phyloP scores from a whole-genome alignment of 306 rosid genomes.

The Crataegus laevigata region DNA sequence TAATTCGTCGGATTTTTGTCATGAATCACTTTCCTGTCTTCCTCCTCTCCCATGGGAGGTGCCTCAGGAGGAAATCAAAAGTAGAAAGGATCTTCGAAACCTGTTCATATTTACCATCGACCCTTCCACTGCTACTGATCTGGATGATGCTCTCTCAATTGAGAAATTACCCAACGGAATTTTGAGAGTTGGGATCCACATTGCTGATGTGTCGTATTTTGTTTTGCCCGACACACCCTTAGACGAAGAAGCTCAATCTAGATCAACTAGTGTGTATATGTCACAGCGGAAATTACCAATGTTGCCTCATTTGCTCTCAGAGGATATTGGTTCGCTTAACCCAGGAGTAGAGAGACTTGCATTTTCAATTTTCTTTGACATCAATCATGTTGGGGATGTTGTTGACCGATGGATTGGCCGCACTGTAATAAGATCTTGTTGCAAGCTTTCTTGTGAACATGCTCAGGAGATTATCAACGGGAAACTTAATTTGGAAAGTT shows the following conservation, averaged over 20 bases:
- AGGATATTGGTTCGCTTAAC: slow-evolving; percentile 64
- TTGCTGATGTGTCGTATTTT: slow-evolving; percentile 80
- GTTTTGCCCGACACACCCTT: slow-evolving; percentile 64
- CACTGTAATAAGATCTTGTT: slow-evolving; percentile 73
- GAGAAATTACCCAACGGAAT: slow-evolving; percentile 58
- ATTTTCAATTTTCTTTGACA: slow-evolving; percentile 64
- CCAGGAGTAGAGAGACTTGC: slow-evolving; percentile 86
- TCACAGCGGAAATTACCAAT: slow-evolving; percentile 51
- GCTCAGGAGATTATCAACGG: slow-evolving; percentile 68
- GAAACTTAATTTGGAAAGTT: slow-evolving; percentile 26
- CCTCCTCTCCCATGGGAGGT: slow-evolving; percentile 72
- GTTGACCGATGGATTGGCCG: slow-evolving; percentile 73
- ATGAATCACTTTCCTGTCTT: slow-evolving; percentile 50
- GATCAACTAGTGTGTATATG: slow-evolving; percentile 83
- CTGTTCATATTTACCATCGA: slow-evolving; percentile 76
- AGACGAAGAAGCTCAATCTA: slow-evolving; percentile 57
- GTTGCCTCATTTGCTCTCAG: slow-evolving; percentile 71
- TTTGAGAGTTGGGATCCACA: slow-evolving; percentile 81
- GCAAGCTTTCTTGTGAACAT: slow-evolving; percentile 81
- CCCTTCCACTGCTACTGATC: slow-evolving; percentile 76
- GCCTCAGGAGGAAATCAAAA: slow-evolving; percentile 46
- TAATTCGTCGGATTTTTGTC: slow-evolving; percentile 49
- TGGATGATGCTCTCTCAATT: slow-evolving; percentile 89
- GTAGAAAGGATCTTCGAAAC: slow-evolving; percentile 68
- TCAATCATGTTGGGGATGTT: slow-evolving; percentile 51